Base-by-base conservation (phyloP, 2,329 filamentous ascomycete genomes). In the Chaetomium olivaceum region DNA sequence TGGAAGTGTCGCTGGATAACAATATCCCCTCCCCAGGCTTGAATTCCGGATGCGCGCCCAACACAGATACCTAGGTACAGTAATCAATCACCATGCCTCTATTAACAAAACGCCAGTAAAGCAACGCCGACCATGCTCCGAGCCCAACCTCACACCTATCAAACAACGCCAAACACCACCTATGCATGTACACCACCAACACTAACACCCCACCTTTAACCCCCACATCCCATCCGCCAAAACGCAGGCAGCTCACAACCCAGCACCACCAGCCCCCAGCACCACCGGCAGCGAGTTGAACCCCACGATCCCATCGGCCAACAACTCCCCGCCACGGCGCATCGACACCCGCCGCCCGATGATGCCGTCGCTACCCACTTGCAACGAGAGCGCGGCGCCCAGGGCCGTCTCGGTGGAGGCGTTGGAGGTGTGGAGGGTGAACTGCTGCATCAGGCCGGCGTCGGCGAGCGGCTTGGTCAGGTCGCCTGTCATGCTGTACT, bases 331-430 rank as follows among this genome's bases (percentile, higher is more conserved):
- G 0, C 58, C 67, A 11, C 48, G 52, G 27, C 56, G 60, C 70
- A 74, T 69, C 27, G 71, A 70, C n/a, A 73, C 71, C 23, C 72
- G 61, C 19, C 72, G 64, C 4, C 72, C 72, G 36, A 74, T 73
- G 67, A 74, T 74, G 14, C 72, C 72, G 25, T 68, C 66, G 2
- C 63, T 33, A 0, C 72, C 71, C 25, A 74, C 70, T 9, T 66
- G 59, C 9, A 74, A 55, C 11, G 65, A 65, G 3, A 73, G 46
- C 9, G 67, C 65, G 21, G 63, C 55, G 0, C 62, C 52, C 19
- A 73, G 61, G 2, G 62, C 51, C 51, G 70, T 65, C 16, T 70
- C 67, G 16, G 70, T 6, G 27, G 3, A 29, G 27, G 23, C 1
- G 25, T 3, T 23, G 21, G 36, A 6, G 8, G 31, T 21, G 14